Percentiles rank a stretch among this genome's conserved stretches.
Conservation (phyloP, 495 filamentous ascomycete species). For the Choiromyces venosus region DNA sequence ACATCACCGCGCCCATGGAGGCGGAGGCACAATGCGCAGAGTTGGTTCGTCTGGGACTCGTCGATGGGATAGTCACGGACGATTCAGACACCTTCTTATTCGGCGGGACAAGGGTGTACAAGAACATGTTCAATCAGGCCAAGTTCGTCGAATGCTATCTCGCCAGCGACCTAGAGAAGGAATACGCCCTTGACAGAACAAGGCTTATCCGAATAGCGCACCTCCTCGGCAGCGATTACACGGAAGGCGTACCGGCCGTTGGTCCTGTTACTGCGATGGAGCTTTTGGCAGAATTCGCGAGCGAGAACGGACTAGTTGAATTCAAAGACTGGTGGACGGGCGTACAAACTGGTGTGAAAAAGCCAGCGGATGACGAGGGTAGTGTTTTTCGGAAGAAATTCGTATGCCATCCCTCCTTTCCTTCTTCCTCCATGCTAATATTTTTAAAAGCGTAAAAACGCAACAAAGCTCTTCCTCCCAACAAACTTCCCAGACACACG, state of each 20-base stretch:
- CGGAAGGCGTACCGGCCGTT: constrained; percentile 80
- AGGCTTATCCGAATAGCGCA: constrained; percentile 85
- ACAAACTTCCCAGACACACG: constrained; percentile 66
- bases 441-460: constrained; percentile 46
- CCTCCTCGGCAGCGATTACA: constrained; percentile 87
- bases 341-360: constrained; percentile 57
- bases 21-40: constrained; percentile 97
- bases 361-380: constrained; percentile 49
- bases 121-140: constrained; percentile 98
- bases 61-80: constrained; percentile 97
- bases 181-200: constrained; percentile 72
- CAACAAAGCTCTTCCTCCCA: constrained; percentile 77
- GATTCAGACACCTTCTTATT: constrained; percentile 97
- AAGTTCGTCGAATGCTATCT: constrained; percentile 98
- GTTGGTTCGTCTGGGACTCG: constrained; percentile 73
- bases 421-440: not conserved
- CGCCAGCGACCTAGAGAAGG: constrained; percentile 75
- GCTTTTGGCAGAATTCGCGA: constrained; percentile 79
- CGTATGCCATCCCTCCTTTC: constrained; percentile 44
- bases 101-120: constrained; percentile 91
- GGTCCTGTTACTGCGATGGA: constrained; percentile 92
- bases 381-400: constrained; percentile 77
- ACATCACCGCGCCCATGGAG: constrained; percentile 97
- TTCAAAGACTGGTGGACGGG: constrained; percentile 85
- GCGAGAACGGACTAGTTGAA: constrained; percentile 50